phyloP scores from a whole-genome alignment of 108 stramenopile genomes.

The Skeletonema costatum region DNA sequence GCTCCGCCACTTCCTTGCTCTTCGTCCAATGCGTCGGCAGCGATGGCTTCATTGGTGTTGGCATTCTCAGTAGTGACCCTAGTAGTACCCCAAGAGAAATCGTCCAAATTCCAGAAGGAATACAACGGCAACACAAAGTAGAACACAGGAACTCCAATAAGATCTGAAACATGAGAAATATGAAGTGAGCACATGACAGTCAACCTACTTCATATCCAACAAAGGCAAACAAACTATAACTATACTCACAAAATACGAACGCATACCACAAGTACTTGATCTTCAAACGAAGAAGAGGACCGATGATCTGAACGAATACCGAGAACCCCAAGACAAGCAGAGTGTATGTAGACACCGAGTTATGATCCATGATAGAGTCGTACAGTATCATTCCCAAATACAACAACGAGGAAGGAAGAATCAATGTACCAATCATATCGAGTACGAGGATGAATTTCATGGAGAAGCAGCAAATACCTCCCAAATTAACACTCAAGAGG shows the following conservation, averaged over 20 bases:
- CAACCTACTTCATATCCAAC: too few relatives aligned
- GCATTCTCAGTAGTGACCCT: not conserved
- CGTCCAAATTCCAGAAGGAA: constrained; percentile 4
- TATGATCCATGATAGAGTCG: not conserved
- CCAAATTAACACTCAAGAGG: not conserved
- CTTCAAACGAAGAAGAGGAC: not conserved
- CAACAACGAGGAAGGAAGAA: not conserved
- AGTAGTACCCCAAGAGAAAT: constrained; percentile 13
- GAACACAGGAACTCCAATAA: not conserved
- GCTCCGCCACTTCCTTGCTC: too few relatives aligned
- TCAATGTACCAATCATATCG: constrained; percentile 5
- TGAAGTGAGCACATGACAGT: not conserved
- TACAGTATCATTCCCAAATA: not conserved
- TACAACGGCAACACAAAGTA: constrained; percentile 7
- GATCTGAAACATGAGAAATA: not conserved
- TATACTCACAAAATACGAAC: not conserved
- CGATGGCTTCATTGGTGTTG: too few relatives aligned
- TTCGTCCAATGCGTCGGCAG: too few relatives aligned
- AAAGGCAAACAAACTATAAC: not conserved
- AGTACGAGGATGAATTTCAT: not conserved
- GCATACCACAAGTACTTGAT: not conserved
- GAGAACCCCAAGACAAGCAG: too few relatives aligned
- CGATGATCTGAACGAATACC: not conserved
- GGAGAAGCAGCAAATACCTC: constrained; percentile 3
- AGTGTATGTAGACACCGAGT: too few relatives aligned